A percentile compares a stretch with the other conserved stretches of the same genome.
These are phyloP conservation scores for Penicillium flavigenum DNA, from an alignment of 495 filamentous ascomycete species.

Conservation along the genomic window DNA sequence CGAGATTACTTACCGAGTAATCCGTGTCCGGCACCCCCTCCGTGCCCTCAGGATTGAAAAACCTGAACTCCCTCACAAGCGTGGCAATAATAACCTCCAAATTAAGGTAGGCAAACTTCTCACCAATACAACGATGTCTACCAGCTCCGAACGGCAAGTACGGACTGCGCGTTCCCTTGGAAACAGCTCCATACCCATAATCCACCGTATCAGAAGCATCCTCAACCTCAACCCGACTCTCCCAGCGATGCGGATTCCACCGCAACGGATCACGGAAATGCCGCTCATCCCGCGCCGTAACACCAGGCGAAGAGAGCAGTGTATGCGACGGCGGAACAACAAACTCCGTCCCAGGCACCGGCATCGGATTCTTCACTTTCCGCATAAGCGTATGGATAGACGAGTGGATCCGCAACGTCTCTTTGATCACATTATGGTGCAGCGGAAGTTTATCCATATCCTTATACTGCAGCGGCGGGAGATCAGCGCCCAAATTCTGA, in stretches of 20 bases:
- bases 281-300: conserved; percentile 63
- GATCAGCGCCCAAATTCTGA: conserved; percentile 57
- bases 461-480: conserved; percentile 64
- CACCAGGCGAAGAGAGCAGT: conserved; percentile 79
- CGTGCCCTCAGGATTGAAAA: conserved; percentile 67
- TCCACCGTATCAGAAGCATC: conserved; percentile 71
- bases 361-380: conserved; percentile 76
- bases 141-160: conserved; percentile 96
- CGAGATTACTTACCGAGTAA: conserved; percentile 64
- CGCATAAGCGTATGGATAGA: conserved; percentile 86
- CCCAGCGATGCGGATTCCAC: conserved; percentile 93
- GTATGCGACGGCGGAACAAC: conserved; percentile 73
- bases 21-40: conserved; percentile 76
- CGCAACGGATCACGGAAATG: conserved; percentile 77
- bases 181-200: conserved; percentile 91
- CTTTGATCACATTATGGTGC: conserved; percentile 70
- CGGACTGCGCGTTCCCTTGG: conserved; percentile 80
- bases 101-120: conserved; percentile 95
- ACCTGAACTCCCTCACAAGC: conserved; percentile 71
- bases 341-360: conserved; percentile 73
- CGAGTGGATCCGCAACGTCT: conserved; percentile 76
- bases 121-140: conserved; percentile 91
- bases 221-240: conserved; percentile 52
- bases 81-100: conserved; percentile 80
- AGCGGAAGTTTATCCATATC: conserved; percentile 68